A percentile compares a stretch with the other conserved stretches of the same genome.
Conservation (phyloP, 257 asterid species). For the Primulina eburnea region DNA sequence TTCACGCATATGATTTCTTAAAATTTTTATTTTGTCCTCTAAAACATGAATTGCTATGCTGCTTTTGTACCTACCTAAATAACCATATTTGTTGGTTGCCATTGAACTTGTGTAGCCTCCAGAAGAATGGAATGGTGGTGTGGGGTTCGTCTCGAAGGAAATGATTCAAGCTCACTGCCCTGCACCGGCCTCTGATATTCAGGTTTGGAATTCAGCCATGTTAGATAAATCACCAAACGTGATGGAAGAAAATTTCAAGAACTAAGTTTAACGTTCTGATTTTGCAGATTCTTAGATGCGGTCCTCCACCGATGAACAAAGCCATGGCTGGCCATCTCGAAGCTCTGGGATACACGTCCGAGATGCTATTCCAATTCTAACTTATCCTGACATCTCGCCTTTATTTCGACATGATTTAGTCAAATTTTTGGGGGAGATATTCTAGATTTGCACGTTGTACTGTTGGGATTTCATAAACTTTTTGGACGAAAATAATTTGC, state of each 20-base stretch:
- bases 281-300: constrained; percentile 81
- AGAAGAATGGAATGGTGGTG: constrained; percentile 86
- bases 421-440: neutral
- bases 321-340: constrained; percentile 95
- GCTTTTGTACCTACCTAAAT: too few species aligned
- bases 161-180: constrained; percentile 87
- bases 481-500: neutral
- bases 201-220: constrained; percentile 44
- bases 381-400: constrained; percentile 1
- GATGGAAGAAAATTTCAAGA: constrained; percentile 3
- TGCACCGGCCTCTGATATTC: constrained; percentile 76
- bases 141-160: constrained; percentile 84
- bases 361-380: constrained; percentile 87
- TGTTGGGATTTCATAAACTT: constrained; percentile 2
- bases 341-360: constrained; percentile 65
- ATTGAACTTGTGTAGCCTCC: constrained; percentile 59
- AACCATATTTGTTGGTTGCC: constrained; percentile 6
- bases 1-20: neutral
- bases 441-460: constrained; percentile 16
- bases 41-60: neutral
- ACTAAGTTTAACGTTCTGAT: constrained; percentile 15
- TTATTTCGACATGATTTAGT: constrained; percentile 12
- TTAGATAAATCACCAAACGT: neutral
- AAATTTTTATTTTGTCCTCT: neutral
- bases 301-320: constrained; percentile 99